Evolutionary conservation across 2,329 filamentous ascomycete species (phyloP).

Genomic region (Penicillium nordicum): DNA sequence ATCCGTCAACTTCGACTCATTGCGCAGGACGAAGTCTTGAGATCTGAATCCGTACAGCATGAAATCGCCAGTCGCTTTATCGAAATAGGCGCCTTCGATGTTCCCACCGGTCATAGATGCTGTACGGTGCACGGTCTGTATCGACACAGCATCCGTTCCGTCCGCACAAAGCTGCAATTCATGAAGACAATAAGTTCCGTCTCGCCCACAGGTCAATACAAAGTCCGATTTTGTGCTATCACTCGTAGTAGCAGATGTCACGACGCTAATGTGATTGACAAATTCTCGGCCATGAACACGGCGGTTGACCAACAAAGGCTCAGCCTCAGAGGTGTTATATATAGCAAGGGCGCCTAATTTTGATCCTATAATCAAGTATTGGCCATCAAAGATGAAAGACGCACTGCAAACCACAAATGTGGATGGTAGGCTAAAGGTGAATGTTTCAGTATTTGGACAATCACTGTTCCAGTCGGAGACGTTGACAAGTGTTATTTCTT

Average conservation of each 20-base stretch:
- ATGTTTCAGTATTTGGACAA: constrained; percentile 39
- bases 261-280: constrained; percentile 60
- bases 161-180: constrained; percentile 24
- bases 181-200: constrained; percentile 71
- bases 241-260: constrained; percentile 11
- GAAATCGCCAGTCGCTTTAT: constrained; percentile 28
- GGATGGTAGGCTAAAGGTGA: constrained; percentile 35
- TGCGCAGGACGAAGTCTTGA: constrained; percentile 73
- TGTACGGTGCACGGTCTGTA: constrained; percentile 63
- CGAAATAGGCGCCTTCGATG: constrained; percentile 69
- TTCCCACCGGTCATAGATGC: constrained; percentile 69
- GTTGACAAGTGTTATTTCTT: constrained; percentile 31
- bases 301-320: constrained; percentile 24
- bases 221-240: constrained; percentile 22
- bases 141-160: constrained; percentile 28
- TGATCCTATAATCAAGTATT: constrained; percentile 53
- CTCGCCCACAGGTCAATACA: constrained; percentile 70
- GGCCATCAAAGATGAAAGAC: constrained; percentile 29
- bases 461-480: constrained; percentile 14
- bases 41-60: constrained; percentile 27
- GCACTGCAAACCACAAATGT: constrained; percentile 54
- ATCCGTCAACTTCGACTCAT: constrained; percentile 67
- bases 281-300: constrained; percentile 56
- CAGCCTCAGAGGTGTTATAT: constrained; percentile 35
- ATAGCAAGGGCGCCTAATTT: constrained; percentile 54